Evolutionary conservation across 2,329 filamentous ascomycete genomes (phyloP).

Genomic region (Ceratocystis harringtonii): DNA sequence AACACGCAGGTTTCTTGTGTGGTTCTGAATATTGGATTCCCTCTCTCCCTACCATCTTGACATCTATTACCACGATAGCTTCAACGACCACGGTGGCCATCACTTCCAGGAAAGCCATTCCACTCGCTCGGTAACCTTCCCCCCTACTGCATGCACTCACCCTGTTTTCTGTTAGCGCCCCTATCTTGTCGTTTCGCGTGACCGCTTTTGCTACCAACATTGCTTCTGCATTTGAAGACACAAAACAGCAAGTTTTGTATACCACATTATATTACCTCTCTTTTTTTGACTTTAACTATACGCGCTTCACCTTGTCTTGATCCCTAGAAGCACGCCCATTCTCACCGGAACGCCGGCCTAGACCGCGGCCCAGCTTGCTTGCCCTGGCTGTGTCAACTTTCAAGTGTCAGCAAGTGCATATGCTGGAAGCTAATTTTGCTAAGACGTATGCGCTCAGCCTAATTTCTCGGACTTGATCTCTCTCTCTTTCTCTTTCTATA

Average conservation of each 20-base stretch:
- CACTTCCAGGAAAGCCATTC: not conserved
- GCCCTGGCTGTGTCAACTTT: not conserved
- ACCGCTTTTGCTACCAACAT: not conserved
- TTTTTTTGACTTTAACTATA: not conserved
- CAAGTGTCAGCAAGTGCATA: not conserved
- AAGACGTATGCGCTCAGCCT: not conserved
- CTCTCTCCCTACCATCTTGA: not conserved
- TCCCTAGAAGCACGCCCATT: not conserved
- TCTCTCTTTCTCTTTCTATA: not conserved
- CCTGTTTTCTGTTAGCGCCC: not conserved
- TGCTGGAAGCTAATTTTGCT: not conserved
- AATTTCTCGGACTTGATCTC: not conserved
- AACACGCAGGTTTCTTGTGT: not conserved
- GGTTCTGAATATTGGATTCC: not conserved
- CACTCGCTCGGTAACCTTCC: not conserved
- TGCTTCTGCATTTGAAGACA: not conserved
- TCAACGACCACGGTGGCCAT: not conserved
- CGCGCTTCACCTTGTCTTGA: constrained; percentile 1
- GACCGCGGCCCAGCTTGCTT: not conserved
- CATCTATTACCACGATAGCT: not conserved
- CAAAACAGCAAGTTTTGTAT: not conserved
- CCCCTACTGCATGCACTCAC: not conserved
- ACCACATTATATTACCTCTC: not conserved
- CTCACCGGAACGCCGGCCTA: not conserved
- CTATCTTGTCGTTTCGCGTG: not conserved